Evolutionary conservation across 352 stramenopile species (phyloP), one percentile per base, ranked within the genome.

Genomic region (Globisporangium cylindrosporum): DNA sequence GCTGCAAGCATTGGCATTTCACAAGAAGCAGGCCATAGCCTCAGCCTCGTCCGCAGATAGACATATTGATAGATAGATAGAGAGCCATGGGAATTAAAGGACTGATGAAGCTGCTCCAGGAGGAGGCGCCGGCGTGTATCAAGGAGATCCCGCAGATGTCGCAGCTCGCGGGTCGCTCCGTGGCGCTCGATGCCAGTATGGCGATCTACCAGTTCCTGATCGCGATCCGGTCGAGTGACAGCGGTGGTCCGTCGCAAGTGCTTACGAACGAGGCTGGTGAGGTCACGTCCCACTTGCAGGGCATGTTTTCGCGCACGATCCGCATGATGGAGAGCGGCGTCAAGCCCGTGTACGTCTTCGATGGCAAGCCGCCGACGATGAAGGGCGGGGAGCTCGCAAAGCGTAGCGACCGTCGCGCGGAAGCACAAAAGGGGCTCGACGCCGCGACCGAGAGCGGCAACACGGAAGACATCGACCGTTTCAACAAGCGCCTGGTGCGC

Each of bases 281-380:
- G 69, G 90, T 98, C 38, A 98, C 92, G 59, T 94, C 86, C 46
- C 88, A 95, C 41, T 66, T 95, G 56, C 86, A 95, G 72, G 98
- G 98, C 60, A 98, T 99, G 85, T 99, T 99, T 76, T 99, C 98
- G 78, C 91, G 97, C 18, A 99, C 98, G 29, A 99, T 99, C 77
- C 97, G 97, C 41, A 95, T 99, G 76, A 94, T 99, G 76, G 89
- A 97, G 61, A 97, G 98, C 74, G 98, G 98, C 15, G 86, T 99
- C 62, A 98, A 98, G 73, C 98, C 98, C 14, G 94, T 99, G 41
- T 99, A 98, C 74, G 97, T 99, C 18, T 99, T 99, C 82, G 98
- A 99, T 72, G 98, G 98, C 38, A 99, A 99, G 79, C 97, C 98
- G 43, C 98, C 98, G 5, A 81, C 95, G 46, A 93, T 99, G 75